Evolutionary conservation across 2,329 filamentous ascomycete species (phyloP).

Genomic region (Colletotrichum costaricense): DNA sequence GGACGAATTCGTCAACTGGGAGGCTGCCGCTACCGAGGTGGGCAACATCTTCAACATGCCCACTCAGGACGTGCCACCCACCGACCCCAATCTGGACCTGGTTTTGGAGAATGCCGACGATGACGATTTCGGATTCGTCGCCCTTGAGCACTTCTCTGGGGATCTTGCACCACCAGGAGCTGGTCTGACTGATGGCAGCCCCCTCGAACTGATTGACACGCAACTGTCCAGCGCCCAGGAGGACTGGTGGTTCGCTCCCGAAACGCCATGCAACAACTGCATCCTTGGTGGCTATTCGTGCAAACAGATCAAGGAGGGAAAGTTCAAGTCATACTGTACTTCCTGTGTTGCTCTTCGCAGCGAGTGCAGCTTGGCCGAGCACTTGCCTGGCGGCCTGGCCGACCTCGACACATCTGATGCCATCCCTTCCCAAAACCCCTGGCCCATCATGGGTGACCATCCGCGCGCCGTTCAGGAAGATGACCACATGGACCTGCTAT

Average conservation of each 20-base stretch:
- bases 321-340: slow-evolving; percentile 70
- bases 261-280: slow-evolving; percentile 64
- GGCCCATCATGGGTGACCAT: slow-evolving; percentile 38
- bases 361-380: slow-evolving; percentile 65
- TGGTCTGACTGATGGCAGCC: background rate
- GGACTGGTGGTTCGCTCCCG: slow-evolving; percentile 56
- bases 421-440: slow-evolving; percentile 41
- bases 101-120: slow-evolving; percentile 66
- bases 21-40: slow-evolving; percentile 56
- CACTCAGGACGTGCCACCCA: slow-evolving; percentile 48
- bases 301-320: slow-evolving; percentile 70
- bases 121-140: slow-evolving; percentile 70
- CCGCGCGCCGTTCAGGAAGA: slow-evolving; percentile 40
- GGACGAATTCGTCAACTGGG: slow-evolving; percentile 75
- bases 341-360: slow-evolving; percentile 70
- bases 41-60: slow-evolving; percentile 46
- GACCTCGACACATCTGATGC: slow-evolving; percentile 38
- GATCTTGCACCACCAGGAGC: slow-evolving; percentile 50
- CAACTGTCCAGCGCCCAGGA: slow-evolving; percentile 4
- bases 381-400: background rate
- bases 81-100: slow-evolving; percentile 60
- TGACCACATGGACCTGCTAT: slow-evolving; percentile 45
- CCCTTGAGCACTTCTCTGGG: slow-evolving; percentile 66
- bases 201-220: background rate
- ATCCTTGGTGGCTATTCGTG: slow-evolving; percentile 65